A percentile compares a stretch with the other conserved stretches of the same genome.
Conservation (phyloP, 192 early-diverging fungal genomes). For the Entomortierella lignicola region DNA sequence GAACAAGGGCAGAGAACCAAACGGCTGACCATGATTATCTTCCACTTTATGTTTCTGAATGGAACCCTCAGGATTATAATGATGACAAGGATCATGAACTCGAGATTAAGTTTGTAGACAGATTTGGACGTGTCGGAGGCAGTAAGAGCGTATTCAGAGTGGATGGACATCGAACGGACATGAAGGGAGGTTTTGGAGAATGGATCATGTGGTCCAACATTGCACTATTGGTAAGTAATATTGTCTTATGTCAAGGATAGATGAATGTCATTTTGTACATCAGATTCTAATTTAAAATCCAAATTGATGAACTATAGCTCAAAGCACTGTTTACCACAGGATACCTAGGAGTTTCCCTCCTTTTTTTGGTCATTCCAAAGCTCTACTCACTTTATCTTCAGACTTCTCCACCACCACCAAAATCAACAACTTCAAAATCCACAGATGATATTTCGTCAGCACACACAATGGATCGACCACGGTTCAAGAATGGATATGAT, state of each 20-base stretch:
- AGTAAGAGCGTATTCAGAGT: conserved; percentile 73
- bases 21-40: conserved; percentile 55
- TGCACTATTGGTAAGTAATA: conserved; percentile 62
- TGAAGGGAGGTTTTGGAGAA: conserved; percentile 75
- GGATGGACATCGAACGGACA: conserved; percentile 66
- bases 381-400: conserved; percentile 51
- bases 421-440: neutral
- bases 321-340: conserved; percentile 48
- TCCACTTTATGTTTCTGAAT: conserved; percentile 79
- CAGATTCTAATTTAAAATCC: too few relatives aligned
- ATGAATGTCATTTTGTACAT: too few relatives aligned
- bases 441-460: neutral
- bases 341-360: conserved; percentile 27
- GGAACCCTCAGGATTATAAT: conserved; percentile 78
- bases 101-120: conserved; percentile 70
- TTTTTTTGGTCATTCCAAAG: conserved; percentile 44
- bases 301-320: too few relatives aligned
- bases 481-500: conserved; percentile 48
- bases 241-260: too few relatives aligned
- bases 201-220: conserved; percentile 77
- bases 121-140: conserved; percentile 59
- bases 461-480: neutral
- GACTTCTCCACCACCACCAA: conserved; percentile 35
- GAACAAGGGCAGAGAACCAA: conserved; percentile 52
- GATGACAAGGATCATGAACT: conserved; percentile 74